Base-by-base conservation (phyloP, 179 eudicot species). In the Silene vulgaris region DNA sequence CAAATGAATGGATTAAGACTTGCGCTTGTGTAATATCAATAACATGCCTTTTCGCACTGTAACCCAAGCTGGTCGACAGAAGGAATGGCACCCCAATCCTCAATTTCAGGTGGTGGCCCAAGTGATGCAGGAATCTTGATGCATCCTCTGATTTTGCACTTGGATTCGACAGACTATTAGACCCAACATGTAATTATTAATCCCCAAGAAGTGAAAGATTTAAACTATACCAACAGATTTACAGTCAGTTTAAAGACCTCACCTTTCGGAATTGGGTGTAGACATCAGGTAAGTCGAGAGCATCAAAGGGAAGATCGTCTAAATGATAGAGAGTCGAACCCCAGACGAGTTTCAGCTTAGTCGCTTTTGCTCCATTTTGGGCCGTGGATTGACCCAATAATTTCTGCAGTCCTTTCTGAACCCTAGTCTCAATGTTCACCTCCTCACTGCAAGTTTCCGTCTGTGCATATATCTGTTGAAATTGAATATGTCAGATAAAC, bases 361-460 rank as follows among this genome's bases (percentile, higher is more conserved):
- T 57, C 67, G 7, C 64, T 12, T 65, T 78, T 23, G 23, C 72
- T 29, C 78, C 23, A 59, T 72, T 82, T 45, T 72, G 74, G 19
- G 69, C 74, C 12, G n/a, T 69, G 52, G 52, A 45, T 45, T 9
- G 52, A 11, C 14, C 52, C 52, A 11, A 2, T 2, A 78, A 71
- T 50, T 72, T 80, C 28, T 76, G 79, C 66, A 94, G 76, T 62
- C 76, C 64, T 50, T 77, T 86, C 72, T 72, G 74, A 17, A 92
- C 87, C 71, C 52, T 32, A 74, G 74, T 76, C 83, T 93, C 98
- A 69, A 90, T 88, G 20, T 71, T 69, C 74, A 89, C 71, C 88
- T 93, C 98, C 85, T 93, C 98, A 32, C 97, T 90, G 85, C 98
- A 93, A 45, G 96, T 93, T 86, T 93, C 98, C 76, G 92, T 93